Percentiles rank a stretch among this genome's conserved stretches.
Evolutionary conservation across 176 grass and related monocot species (phyloP).

Genomic region (Oryza glaberrima): DNA sequence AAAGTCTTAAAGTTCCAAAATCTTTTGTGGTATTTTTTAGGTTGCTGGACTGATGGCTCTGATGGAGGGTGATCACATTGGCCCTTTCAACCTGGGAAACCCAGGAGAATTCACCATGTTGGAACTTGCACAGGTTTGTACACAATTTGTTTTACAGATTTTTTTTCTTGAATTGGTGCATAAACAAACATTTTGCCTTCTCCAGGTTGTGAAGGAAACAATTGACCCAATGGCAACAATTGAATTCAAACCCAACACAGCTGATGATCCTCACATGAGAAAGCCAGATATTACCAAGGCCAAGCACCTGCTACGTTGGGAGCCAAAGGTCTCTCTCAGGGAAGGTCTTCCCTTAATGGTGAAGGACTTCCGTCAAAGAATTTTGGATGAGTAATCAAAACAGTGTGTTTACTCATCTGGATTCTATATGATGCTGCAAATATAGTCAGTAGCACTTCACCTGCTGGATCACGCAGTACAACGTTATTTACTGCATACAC

Average conservation of each 20-base stretch:
- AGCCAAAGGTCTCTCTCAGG: constrained; percentile 75
- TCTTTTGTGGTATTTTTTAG: constrained; percentile 42
- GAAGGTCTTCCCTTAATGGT: constrained; percentile 91
- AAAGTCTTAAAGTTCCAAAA: neutral
- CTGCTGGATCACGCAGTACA: constrained; percentile 22
- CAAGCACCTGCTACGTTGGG: constrained; percentile 75
- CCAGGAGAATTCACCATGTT: constrained; percentile 97
- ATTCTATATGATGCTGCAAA: constrained; percentile 36
- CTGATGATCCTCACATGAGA: constrained; percentile 85
- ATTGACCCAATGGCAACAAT: constrained; percentile 75
- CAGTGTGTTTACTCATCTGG: neutral
- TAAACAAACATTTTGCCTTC: constrained; percentile 3
- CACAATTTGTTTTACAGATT: neutral
- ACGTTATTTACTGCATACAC: constrained; percentile 43
- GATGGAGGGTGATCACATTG: constrained; percentile 87
- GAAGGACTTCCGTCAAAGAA: constrained; percentile 69
- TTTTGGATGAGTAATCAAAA: constrained; percentile 57
- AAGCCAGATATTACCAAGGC: constrained; percentile 92
- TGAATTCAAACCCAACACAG: constrained; percentile 78
- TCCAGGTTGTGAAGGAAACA: constrained; percentile 69
- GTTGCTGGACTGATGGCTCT: constrained; percentile 81
- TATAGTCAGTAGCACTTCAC: constrained; percentile 25
- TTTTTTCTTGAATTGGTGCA: constrained; percentile 19
- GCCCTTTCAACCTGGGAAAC: constrained; percentile 92
- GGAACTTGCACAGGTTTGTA: constrained; percentile 82